Evolutionary conservation across 192 early-diverging fungal genomes (phyloP), one percentile per base, ranked within the genome.

Genomic region (Podochytrium sp.): DNA sequence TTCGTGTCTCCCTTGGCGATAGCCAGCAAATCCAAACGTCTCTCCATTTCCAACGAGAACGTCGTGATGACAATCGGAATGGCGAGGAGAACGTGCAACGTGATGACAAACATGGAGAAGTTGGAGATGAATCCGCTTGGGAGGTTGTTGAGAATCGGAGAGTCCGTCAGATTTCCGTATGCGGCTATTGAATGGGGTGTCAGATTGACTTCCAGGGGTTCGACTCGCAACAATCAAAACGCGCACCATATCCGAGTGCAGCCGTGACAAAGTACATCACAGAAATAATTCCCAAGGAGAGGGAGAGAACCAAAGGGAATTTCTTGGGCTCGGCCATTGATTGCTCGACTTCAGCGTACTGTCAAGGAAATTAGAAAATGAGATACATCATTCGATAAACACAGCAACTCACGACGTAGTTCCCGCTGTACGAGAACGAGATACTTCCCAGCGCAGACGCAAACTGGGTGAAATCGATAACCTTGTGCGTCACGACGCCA

Each of bases 391-490:
- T 16, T 14, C 12, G n/a, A n/a, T n/a, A n/a, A n/a, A n/a, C n/a
- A n/a, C n/a, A n/a, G 39, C 18, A 50, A 41, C 65, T 69, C 40
- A 76, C 74, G 10, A 92, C 89, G 5, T 88, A 91, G 57, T 93
- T 92, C 47, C 93, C 93, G n/a, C 90, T 85, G 67, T 89, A 96
- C 74, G 89, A 90, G 79, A 96, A 94, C 18, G 88, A 88, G 73
- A 96, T 91, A 0, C 92, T 91, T 1, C 91, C 91, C 4, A 96
- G 67, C 0, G 92, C 90, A 4, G 87, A 86, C 29, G 93, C 92
- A 53, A 96, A 84, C 61, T 87, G 87, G n/a, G 81, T 78, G 56
- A 87, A 59, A 30, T 81, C 77, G 12, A 79, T 41, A 20, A 41
- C 32, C 34, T 79, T 75, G 63, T 81, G 87, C 33, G 89, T 85